Conservation (phyloP, 768 basidiomycete genomes). For the Calvatia gigantea region DNA sequence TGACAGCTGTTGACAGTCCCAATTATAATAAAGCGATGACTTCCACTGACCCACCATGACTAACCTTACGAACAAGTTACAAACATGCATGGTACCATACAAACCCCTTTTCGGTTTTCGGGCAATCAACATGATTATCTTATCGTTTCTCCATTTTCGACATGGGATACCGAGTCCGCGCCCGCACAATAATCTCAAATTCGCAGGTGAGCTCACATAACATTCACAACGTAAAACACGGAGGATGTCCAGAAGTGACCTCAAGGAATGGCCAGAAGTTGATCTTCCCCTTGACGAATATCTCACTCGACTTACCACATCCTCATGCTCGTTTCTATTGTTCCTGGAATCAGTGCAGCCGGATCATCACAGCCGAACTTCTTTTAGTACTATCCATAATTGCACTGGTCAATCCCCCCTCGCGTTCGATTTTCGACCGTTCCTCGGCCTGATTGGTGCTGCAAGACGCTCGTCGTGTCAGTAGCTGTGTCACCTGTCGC, state of each 20-base stretch:
- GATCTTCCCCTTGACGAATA: too few species aligned
- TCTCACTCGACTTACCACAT: not conserved
- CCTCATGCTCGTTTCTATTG: not conserved
- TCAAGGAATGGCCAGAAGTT: too few species aligned
- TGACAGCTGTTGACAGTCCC: not conserved
- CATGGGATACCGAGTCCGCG: too few species aligned
- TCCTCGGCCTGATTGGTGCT: not conserved
- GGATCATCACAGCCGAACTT: not conserved
- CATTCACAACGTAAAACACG: too few species aligned
- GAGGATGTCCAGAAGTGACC: too few species aligned
- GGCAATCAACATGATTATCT: not conserved
- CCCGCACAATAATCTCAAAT: too few species aligned
- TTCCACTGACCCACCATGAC: not conserved
- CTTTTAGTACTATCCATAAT: not conserved
- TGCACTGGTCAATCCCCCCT: not conserved
- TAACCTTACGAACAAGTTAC: not conserved
- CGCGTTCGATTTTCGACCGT: not conserved
- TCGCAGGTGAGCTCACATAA: too few species aligned
- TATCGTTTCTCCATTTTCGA: not conserved
- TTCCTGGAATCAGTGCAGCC: not conserved
- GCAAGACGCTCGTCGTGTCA: not conserved
- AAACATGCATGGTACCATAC: not conserved
- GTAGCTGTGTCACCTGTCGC: conserved; percentile 1
- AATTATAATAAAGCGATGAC: not conserved
- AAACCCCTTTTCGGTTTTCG: not conserved